phyloP scores from a whole-genome alignment of 78 protist genomes.

The Dictyostelium intermedium region DNA sequence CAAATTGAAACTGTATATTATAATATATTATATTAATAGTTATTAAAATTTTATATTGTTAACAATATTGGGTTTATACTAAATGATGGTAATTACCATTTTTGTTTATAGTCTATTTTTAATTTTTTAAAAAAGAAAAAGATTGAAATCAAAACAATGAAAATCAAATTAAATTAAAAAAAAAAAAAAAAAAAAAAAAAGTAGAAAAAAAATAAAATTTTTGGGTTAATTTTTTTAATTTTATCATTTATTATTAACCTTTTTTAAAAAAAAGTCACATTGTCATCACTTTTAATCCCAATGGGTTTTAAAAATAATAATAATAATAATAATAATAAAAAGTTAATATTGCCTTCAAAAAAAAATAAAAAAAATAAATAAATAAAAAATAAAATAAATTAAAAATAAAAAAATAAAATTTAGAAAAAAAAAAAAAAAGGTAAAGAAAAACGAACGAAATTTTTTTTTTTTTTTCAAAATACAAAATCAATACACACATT shows the following conservation, averaged over 20 bases:
- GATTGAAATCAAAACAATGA: not conserved
- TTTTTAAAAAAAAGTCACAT: too few species aligned
- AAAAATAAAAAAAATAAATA: not conserved
- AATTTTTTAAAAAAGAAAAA: not conserved
- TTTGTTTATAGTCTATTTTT: not conserved
- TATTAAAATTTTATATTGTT: too few species aligned
- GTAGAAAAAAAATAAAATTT: not conserved
- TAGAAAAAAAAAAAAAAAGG: too few species aligned
- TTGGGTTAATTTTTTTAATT: too few species aligned
- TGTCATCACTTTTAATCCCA: too few species aligned
- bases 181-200: not conserved
- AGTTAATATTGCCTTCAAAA: too few species aligned
- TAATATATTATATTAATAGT: too few species aligned
- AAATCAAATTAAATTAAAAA: not conserved
- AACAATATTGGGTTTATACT: too few species aligned
- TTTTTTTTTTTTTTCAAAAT: not conserved
- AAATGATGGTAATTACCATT: not conserved
- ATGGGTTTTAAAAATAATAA: too few species aligned
- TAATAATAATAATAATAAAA: too few species aligned
- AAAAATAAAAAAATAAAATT: not conserved
- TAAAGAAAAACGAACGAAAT: not conserved
- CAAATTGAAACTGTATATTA: slow-evolving; percentile 23
- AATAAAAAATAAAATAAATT: not conserved
- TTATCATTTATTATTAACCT: too few species aligned
- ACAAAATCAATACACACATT: not conserved